Evolutionary conservation across 2,329 filamentous ascomycete genomes (phyloP).

Genomic region (Calonectria honghensis): DNA sequence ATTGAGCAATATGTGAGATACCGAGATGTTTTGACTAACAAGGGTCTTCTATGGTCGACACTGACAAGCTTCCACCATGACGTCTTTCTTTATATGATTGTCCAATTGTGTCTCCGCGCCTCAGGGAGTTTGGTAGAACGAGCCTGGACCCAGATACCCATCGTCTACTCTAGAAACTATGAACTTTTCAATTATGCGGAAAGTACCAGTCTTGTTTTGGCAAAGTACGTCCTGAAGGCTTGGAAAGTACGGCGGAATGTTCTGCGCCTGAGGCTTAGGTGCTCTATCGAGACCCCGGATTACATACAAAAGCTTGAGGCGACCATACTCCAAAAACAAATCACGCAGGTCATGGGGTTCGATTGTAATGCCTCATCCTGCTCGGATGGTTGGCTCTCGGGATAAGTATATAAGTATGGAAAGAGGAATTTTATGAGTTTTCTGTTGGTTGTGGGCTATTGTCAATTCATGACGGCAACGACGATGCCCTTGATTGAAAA

Average conservation of each 20-base stretch:
- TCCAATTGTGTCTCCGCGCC: constrained; percentile 29
- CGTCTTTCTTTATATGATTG: constrained; percentile 31
- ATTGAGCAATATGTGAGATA: constrained; percentile 24
- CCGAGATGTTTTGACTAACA: neutral
- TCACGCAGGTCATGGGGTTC: neutral
- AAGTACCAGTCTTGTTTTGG: constrained; percentile 1
- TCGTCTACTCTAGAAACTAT: constrained; percentile 9
- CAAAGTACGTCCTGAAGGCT: constrained; percentile 25
- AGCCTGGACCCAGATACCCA: constrained; percentile 21
- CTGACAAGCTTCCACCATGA: constrained; percentile 24
- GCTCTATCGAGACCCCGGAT: constrained; percentile 2
- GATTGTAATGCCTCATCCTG: neutral
- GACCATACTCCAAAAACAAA: neutral
- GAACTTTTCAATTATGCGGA: constrained; percentile 2
- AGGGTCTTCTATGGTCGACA: constrained; percentile 29
- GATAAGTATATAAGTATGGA: neutral
- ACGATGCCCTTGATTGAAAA: neutral
- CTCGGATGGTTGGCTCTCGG: neutral
- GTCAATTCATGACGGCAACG: neutral
- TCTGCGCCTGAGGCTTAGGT: neutral
- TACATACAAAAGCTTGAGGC: constrained; percentile 24
- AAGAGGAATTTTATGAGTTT: too few species aligned
- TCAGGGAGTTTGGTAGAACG: constrained; percentile 28
- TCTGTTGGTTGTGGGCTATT: neutral
- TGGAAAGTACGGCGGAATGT: constrained; percentile 22